These are phyloP conservation scores for Pseudocercospora pini-densiflorae DNA, from an alignment of 2,329 filamentous ascomycete genomes.

Conservation along the genomic window DNA sequence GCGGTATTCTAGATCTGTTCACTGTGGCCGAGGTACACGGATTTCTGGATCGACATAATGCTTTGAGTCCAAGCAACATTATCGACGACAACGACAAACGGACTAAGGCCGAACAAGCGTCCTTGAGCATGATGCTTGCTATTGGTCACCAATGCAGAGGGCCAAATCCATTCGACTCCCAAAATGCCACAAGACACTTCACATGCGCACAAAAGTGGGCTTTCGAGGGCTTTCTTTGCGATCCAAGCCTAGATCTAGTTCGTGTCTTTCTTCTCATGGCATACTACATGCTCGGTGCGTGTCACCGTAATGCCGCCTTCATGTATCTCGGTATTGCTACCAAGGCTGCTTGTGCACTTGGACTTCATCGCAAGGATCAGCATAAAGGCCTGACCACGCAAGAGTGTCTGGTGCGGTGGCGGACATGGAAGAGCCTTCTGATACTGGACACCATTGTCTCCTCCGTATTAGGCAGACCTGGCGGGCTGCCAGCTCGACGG, in stretches of 20 bases:
- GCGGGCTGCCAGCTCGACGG: slow-evolving; percentile 30
- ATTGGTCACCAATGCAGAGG: slow-evolving; percentile 57
- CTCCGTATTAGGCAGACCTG: slow-evolving; percentile 55
- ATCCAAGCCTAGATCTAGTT: slow-evolving; percentile 59
- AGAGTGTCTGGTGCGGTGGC: slow-evolving; percentile 40
- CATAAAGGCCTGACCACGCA: slow-evolving; percentile 23
- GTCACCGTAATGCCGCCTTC: slow-evolving; percentile 63
- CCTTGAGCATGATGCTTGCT: slow-evolving; percentile 50
- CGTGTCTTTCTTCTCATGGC: slow-evolving; percentile 61
- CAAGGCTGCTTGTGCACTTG: slow-evolving; percentile 61
- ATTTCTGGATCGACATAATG: slow-evolving; percentile 26
- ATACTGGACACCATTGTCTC: slow-evolving; percentile 54
- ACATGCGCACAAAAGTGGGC: slow-evolving; percentile 54
- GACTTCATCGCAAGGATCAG: slow-evolving; percentile 51
- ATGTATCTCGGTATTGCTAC: slow-evolving; percentile 67
- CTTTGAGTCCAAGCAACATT: slow-evolving; percentile 25
- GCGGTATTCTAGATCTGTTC: slow-evolving; percentile 48
- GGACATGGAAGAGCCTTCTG: slow-evolving; percentile 54
- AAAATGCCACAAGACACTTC: slow-evolving; percentile 49
- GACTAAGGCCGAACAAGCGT: slow-evolving; percentile 42
- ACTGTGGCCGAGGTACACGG: slow-evolving; percentile 35
- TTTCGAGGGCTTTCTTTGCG: slow-evolving; percentile 57
- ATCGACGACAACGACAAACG: slow-evolving; percentile 34
- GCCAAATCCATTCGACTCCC: slow-evolving; percentile 21
- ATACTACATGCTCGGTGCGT: slow-evolving; percentile 64